Conservation (phyloP, 2,329 filamentous ascomycete species). For the Cladosporium sp. region DNA sequence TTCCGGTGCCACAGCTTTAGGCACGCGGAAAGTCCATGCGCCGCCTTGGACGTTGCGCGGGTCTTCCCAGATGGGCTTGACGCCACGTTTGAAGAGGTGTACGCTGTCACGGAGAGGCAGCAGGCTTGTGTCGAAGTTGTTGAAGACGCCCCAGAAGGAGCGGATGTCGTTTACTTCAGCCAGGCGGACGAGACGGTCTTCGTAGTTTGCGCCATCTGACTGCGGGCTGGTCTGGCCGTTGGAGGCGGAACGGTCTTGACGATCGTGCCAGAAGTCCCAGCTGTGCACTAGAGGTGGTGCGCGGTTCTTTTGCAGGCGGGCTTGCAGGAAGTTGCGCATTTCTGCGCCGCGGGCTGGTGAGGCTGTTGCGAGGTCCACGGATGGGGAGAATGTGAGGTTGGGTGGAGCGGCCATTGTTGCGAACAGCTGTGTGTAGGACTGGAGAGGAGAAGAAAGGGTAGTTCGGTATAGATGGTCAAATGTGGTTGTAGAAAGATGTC, state of each 20-base stretch:
- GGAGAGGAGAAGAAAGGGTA: not conserved
- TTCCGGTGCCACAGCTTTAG: slow-evolving; percentile 65
- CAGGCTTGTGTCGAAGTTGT: slow-evolving; percentile 73
- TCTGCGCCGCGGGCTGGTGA: slow-evolving; percentile 74
- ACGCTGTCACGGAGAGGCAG: slow-evolving; percentile 64
- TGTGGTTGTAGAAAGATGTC: not conserved
- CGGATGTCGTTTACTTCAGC: slow-evolving; percentile 44
- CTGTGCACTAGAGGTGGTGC: slow-evolving; percentile 48
- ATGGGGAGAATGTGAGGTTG: slow-evolving; percentile 5
- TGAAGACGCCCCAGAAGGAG: slow-evolving; percentile 49
- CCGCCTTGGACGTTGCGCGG: slow-evolving; percentile 80
- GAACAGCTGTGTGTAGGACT: not conserved
- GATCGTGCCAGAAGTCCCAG: slow-evolving; percentile 52
- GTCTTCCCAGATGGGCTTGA: slow-evolving; percentile 82
- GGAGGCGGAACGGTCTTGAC: slow-evolving; percentile 33
- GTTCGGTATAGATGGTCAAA: not conserved
- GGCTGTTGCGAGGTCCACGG: slow-evolving; percentile 60
- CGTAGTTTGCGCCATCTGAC: slow-evolving; percentile 34
- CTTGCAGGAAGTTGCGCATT: slow-evolving; percentile 51
- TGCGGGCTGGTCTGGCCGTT: not conserved
- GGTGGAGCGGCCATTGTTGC: slow-evolving; percentile 6
- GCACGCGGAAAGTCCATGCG: slow-evolving; percentile 87
- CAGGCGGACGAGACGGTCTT: slow-evolving; percentile 44
- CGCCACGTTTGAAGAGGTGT: slow-evolving; percentile 76
- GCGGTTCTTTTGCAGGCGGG: slow-evolving; percentile 22